phyloP scores from a whole-genome alignment of 73 alveolate genomes.

The Uronychia binucleata region DNA sequence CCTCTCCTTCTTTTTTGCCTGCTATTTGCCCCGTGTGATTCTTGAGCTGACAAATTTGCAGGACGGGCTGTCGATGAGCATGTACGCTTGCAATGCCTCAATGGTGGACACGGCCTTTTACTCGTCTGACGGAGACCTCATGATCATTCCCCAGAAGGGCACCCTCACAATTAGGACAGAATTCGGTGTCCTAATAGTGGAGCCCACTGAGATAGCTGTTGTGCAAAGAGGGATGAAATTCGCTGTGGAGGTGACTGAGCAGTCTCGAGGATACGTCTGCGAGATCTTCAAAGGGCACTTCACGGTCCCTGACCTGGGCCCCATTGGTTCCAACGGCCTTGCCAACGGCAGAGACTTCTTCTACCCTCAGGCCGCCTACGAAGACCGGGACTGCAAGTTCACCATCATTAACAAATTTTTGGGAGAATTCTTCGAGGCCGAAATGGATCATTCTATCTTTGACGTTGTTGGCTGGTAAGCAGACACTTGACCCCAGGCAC shows the following conservation, averaged over 20 bases:
- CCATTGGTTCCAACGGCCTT: constrained; percentile 92
- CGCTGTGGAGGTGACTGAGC: constrained; percentile 63
- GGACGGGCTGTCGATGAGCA: constrained; percentile 77
- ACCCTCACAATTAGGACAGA: constrained; percentile 75
- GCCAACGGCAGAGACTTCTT: constrained; percentile 89
- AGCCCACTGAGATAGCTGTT: constrained; percentile 76
- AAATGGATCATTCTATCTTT: constrained; percentile 68
- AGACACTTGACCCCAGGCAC: no score
- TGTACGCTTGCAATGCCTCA: constrained; percentile 78
- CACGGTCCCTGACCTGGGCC: constrained; percentile 89
- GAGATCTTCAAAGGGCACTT: constrained; percentile 84
- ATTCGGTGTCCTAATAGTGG: constrained; percentile 73
- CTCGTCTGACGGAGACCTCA: constrained; percentile 85
- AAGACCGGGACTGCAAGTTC: constrained; percentile 66
- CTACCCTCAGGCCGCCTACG: constrained; percentile 80
- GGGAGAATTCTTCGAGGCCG: constrained; percentile 72
- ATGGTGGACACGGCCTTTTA: constrained; percentile 80
- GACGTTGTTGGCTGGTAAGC: constrained; percentile 96
- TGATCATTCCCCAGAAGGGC: constrained; percentile 85
- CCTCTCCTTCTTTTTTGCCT: neutral
- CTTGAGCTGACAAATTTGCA: constrained; percentile 6
- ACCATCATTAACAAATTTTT: constrained; percentile 59
- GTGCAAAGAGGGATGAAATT: constrained; percentile 90
- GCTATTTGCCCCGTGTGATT: neutral
- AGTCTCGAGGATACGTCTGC: constrained; percentile 81